These are phyloP conservation scores for Chaetomium globosum DNA, from an alignment of 2,329 filamentous ascomycete genomes.

Conservation along the genomic window DNA sequence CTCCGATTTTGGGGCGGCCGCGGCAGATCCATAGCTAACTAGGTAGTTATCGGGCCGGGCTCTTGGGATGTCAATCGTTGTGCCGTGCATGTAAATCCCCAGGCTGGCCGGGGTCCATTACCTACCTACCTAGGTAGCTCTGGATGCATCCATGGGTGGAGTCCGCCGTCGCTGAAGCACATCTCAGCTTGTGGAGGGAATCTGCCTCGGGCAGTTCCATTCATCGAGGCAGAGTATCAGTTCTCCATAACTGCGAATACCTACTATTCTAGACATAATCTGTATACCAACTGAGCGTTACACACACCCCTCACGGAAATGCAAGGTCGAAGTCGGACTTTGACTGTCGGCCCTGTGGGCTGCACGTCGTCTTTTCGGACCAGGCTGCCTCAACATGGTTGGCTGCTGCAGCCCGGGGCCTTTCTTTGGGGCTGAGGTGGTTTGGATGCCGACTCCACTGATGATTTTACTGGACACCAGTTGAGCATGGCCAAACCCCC, in stretches of 20 bases:
- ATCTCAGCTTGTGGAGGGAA: background rate
- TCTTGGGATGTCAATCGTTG: background rate
- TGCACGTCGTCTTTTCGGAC: conserved; percentile 23
- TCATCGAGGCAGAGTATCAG: background rate
- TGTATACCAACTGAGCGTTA: background rate
- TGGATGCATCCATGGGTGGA: background rate
- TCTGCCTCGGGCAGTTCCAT: background rate
- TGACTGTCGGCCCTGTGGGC: conserved; percentile 19
- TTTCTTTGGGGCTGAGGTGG: conserved; percentile 26
- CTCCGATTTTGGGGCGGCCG: conserved; percentile 14
- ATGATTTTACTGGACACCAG: conserved; percentile 31
- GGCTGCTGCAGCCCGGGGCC: conserved; percentile 25
- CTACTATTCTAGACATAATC: background rate
- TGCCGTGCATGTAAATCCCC: conserved; percentile 1
- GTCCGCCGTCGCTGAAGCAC: background rate
- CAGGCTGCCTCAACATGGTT: conserved; percentile 27
- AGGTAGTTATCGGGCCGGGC: background rate
- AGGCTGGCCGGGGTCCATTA: background rate
- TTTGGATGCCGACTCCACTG: conserved; percentile 23
- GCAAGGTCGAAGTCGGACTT: conserved; percentile 18
- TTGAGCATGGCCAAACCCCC: conserved; percentile 28
- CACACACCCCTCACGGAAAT: background rate
- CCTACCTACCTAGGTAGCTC: background rate
- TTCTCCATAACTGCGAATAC: background rate
- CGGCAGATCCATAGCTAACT: background rate